A percentile compares a stretch with the other conserved stretches of the same genome.
phyloP scores from a whole-genome alignment of 768 basidiomycete genomes.

The Collybia sp. region DNA sequence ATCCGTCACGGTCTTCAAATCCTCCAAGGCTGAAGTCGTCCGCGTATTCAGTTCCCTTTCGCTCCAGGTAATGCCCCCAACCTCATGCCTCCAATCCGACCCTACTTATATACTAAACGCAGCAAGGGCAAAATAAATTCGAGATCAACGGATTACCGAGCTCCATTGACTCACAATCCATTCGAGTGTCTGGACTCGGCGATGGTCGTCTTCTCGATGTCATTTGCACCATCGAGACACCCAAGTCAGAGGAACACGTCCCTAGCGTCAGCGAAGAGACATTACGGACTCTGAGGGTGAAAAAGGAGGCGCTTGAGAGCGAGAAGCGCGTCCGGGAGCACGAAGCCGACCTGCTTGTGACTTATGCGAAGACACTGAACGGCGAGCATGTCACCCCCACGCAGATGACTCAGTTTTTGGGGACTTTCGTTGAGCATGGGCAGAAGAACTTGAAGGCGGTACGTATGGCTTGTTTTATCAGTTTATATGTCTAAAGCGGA shows the following conservation, averaged over 20 bases:
- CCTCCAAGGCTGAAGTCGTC: conserved; percentile 50
- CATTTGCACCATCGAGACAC: conserved; percentile 34
- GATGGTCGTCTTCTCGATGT: conserved; percentile 50
- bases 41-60: no score
- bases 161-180: conserved; percentile 45
- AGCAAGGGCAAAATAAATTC: conserved; percentile 53
- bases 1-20: conserved; percentile 54
- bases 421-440: conserved; percentile 32
- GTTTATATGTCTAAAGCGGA: neutral
- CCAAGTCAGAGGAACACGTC: conserved; percentile 11
- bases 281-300: conserved; percentile 30
- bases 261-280: conserved; percentile 22
- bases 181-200: conserved; percentile 47
- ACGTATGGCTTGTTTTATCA: conserved; percentile 4
- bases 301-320: conserved; percentile 29
- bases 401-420: conserved; percentile 36
- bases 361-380: conserved; percentile 38
- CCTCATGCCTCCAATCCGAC: no score
- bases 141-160: conserved; percentile 45
- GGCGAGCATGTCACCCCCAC: conserved; percentile 35
- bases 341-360: conserved; percentile 35
- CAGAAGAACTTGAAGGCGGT: conserved; percentile 27
- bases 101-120: no score
- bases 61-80: no score
- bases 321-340: conserved; percentile 34